phyloP scores from a whole-genome alignment of 192 early-diverging fungal genomes.

The Coemansia umbellata region DNA sequence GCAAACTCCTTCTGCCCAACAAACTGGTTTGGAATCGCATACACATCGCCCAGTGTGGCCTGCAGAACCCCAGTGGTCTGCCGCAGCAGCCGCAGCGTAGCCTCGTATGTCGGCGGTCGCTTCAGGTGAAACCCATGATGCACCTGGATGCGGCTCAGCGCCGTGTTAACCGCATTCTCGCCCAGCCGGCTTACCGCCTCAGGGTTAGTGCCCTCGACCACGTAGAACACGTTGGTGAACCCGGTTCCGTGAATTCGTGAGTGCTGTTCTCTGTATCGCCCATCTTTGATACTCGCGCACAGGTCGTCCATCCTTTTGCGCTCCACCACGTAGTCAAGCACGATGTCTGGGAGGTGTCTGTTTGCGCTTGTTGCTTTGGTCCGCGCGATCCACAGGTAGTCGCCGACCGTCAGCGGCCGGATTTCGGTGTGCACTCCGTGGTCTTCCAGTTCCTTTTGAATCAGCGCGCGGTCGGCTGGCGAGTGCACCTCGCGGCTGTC shows the following conservation, averaged over 20 bases:
- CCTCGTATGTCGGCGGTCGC: slow-evolving; percentile 66
- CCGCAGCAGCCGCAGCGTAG: slow-evolving; percentile 76
- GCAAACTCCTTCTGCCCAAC: slow-evolving; percentile 54
- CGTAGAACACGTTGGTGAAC: slow-evolving; percentile 72
- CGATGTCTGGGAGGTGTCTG: slow-evolving; percentile 55
- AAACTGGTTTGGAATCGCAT: slow-evolving; percentile 54
- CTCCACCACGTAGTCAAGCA: slow-evolving; percentile 84
- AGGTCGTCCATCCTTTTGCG: slow-evolving; percentile 95
- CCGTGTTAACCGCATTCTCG: slow-evolving; percentile 62
- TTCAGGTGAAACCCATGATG: slow-evolving; percentile 82
- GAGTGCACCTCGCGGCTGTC: slow-evolving; percentile 81
- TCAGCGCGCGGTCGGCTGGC: slow-evolving; percentile 64
- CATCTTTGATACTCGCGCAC: slow-evolving; percentile 86
- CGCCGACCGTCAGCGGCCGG: slow-evolving; percentile 74
- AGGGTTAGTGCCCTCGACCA: slow-evolving; percentile 76
- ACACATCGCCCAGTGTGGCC: slow-evolving; percentile 52
- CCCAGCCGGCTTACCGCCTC: slow-evolving; percentile 63
- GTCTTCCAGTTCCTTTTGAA: slow-evolving; percentile 62
- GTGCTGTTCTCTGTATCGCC: slow-evolving; percentile 92
- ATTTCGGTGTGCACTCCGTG: slow-evolving; percentile 56
- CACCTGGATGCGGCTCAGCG: slow-evolving; percentile 71
- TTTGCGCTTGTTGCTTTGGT: slow-evolving; percentile 19
- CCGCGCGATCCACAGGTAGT: slow-evolving; percentile 85
- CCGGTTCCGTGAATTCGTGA: slow-evolving; percentile 70
- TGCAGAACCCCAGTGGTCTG: slow-evolving; percentile 58